Conservation (phyloP, 2,329 filamentous ascomycete genomes). For the Fusarium pilosicola region DNA sequence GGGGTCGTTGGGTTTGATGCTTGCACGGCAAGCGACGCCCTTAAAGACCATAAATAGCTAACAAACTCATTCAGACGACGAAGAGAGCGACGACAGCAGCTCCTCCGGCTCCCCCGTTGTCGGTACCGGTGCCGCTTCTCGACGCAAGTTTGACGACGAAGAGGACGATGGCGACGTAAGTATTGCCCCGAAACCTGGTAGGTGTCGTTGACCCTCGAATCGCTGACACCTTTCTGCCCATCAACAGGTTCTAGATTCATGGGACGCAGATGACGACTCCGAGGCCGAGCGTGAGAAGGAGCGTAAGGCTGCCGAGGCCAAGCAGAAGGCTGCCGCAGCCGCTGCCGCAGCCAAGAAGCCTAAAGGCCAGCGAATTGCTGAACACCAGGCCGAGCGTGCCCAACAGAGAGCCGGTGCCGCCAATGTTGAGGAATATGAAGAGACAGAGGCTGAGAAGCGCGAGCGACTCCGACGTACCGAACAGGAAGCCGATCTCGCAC, state of each 20-base stretch:
- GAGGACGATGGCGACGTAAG: conserved; percentile 84
- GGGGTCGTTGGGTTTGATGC: conserved; percentile 14
- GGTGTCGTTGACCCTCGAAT: too few species aligned
- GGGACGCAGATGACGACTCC: conserved; percentile 97
- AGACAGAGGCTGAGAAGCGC: conserved; percentile 77
- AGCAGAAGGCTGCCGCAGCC: conserved; percentile 89
- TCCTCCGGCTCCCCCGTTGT: conserved; percentile 51
- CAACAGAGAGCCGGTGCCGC: conserved; percentile 63
- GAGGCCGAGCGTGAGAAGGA: conserved; percentile 97
- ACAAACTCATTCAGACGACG: conserved; percentile 49
- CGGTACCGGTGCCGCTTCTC: conserved; percentile 50
- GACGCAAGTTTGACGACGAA: conserved; percentile 86
- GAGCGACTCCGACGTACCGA: conserved; percentile 81
- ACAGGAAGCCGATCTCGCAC: conserved; percentile 86
- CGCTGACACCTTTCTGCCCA: conserved; percentile 1
- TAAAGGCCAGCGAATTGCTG: conserved; percentile 86
- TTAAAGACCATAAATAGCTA: conserved; percentile 4
- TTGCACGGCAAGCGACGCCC: background rate
- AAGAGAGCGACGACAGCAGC: conserved; percentile 52
- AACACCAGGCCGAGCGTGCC: conserved; percentile 73
- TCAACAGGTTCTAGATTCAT: conserved; percentile 88
- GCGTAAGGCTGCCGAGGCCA: conserved; percentile 84
- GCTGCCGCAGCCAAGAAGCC: conserved; percentile 91
- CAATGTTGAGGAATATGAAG: conserved; percentile 72
- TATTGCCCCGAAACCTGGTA: conserved; percentile 9